phyloP scores from a whole-genome alignment of 768 basidiomycete genomes.

The Trametes cinnabarina region DNA sequence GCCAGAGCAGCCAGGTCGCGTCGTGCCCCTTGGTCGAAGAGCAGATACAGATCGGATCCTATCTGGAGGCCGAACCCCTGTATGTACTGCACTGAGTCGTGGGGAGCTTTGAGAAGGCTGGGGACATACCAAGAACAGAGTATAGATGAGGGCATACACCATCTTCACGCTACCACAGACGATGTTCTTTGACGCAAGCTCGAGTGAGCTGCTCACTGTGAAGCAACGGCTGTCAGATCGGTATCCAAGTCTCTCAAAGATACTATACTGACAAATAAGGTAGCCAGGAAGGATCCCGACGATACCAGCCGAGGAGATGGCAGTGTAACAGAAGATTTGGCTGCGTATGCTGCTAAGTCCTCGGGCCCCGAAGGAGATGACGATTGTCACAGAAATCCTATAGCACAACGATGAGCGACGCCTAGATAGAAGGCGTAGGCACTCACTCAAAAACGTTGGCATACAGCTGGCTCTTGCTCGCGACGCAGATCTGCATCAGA shows the following conservation, averaged over 20 bases:
- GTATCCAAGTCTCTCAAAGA: conserved; percentile 9
- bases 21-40: conserved; percentile 61
- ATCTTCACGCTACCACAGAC: conserved; percentile 83
- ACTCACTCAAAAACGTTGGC: conserved; percentile 91
- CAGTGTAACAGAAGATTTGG: conserved; percentile 86
- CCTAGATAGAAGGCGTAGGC: background rate
- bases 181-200: conserved; percentile 83
- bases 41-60: conserved; percentile 75
- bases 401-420: background rate
- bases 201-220: conserved; percentile 76
- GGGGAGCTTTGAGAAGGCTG: background rate
- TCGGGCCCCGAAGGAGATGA: conserved; percentile 78
- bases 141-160: conserved; percentile 88
- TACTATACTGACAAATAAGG: conserved; percentile 58
- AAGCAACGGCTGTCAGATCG: conserved; percentile 1
- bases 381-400: conserved; percentile 79
- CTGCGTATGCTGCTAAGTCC: conserved; percentile 76
- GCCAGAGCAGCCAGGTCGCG: conserved; percentile 53
- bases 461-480: conserved; percentile 74
- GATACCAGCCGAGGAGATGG: conserved; percentile 84
- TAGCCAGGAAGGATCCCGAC: conserved; percentile 91
- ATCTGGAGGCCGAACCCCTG: conserved; percentile 79
- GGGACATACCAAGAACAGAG: conserved; percentile 60
- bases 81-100: background rate
- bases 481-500: conserved; percentile 70